These are phyloP conservation scores for Hibiscus mutabilis DNA, from an alignment of 345 rosid species.

Conservation along the genomic window DNA sequence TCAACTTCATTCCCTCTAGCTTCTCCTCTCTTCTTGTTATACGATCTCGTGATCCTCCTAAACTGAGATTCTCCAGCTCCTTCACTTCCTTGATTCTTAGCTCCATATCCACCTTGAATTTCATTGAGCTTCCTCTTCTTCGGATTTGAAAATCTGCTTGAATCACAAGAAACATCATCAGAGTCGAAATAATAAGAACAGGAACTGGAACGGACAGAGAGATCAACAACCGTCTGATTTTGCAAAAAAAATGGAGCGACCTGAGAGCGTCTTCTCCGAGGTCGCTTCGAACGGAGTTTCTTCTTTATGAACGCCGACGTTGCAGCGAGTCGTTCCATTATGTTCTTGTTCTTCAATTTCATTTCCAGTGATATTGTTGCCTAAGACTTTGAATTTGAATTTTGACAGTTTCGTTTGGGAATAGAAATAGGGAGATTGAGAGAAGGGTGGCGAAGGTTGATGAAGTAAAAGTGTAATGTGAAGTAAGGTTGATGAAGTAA, in stretches of 20 bases:
- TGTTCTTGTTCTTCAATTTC: constrained; percentile 13
- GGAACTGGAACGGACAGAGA: constrained; percentile 35
- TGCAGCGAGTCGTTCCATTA: not conserved
- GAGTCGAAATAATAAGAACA: constrained; percentile 23
- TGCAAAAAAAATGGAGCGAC: constrained; percentile 29
- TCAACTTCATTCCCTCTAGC: constrained; percentile 5
- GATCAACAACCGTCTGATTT: constrained; percentile 12
- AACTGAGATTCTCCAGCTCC: not conserved
- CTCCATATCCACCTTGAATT: not conserved
- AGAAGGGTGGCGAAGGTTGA: not conserved
- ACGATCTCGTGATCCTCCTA: too few species aligned
- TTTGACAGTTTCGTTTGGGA: not conserved
- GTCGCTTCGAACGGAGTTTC: constrained; percentile 50
- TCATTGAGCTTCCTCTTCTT: constrained; percentile 36
- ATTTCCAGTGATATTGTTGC: not conserved
- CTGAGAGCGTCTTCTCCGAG: constrained; percentile 38
- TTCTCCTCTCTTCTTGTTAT: too few species aligned
- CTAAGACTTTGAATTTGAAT: constrained; percentile 8
- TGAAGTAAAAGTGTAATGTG: not conserved
- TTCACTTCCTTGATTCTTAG: not conserved
- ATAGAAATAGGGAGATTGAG: constrained; percentile 6
- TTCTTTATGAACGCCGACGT: constrained; percentile 22
- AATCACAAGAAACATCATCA: constrained; percentile 41
- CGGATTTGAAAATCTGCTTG: constrained; percentile 29
- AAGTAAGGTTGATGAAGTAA: not conserved